Base-by-base conservation (phyloP, 352 stramenopile genomes). In the Thalassiosira mediterranea region DNA sequence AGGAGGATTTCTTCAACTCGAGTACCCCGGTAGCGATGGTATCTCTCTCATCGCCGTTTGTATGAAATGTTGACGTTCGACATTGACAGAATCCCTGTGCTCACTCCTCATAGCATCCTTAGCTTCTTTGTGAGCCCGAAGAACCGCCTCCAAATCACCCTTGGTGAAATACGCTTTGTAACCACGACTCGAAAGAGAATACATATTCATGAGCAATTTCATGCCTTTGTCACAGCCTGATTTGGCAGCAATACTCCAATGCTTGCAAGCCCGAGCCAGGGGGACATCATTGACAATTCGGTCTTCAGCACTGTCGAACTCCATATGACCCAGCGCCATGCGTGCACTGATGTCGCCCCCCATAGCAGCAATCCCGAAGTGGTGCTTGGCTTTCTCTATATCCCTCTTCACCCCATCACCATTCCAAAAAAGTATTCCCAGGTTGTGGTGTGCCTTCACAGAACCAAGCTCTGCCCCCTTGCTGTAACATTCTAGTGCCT, bases 381-480 rank as follows among this genome's bases (percentile, higher is more conserved):
- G 37, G 37, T 44, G 37, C 37, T 44, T 44, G 37, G 37, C 37
- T 44, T 44, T 44, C 8, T 44, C 37, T 15, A 44, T 44, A n/a
- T n/a, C n/a, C n/a, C n/a, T n/a, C n/a, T n/a, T n/a, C n/a, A n/a
- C n/a, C n/a, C n/a, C n/a, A 44, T 44, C 37, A 15, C 37, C 37
- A 15, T 44, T 15, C 8, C 15, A 44, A 44, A 15, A 44, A 8
- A 44, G 8, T 44, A 15, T 15, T 15, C 8, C 37, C 8, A 44
- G 37, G 37, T 15, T 44, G 15, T 15, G 15, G 15, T 44, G 37
- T 44, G 37, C 8, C 37, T 44, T 44, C 8, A 8, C 8, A 15
- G 37, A 44, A 44, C 37, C 37, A 44, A 44, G 37, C 15, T 8
- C 37, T 44, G 37, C 37, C 37, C 37, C 37, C 37, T 44, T 8